A percentile compares a stretch with the other conserved stretches of the same genome.
Evolutionary conservation across 805 yeast genomes (phyloP).

Genomic region (Zygosaccharomyces bisporus): DNA sequence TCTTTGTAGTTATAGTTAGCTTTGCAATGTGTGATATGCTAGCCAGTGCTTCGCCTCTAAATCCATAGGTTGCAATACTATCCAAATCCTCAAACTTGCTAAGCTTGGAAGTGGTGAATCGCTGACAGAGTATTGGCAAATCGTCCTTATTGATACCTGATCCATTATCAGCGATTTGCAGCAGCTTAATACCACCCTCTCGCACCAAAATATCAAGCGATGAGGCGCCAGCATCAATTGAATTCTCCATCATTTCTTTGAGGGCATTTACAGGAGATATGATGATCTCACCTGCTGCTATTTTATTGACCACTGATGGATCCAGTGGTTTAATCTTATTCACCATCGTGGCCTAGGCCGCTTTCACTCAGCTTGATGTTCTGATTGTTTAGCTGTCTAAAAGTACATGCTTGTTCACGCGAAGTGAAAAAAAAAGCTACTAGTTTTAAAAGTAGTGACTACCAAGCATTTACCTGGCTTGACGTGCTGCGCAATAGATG

Average conservation of each 20-base stretch:
- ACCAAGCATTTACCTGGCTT: too few species aligned
- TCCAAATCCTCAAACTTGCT: conserved; percentile 68
- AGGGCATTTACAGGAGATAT: conserved; percentile 91
- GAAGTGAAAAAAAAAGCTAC: too few species aligned
- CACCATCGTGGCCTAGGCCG: conserved; percentile 14
- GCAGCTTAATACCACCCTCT: conserved; percentile 85
- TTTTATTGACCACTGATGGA: conserved; percentile 71
- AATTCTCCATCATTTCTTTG: conserved; percentile 88
- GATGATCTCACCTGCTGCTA: conserved; percentile 97
- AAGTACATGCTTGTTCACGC: not conserved
- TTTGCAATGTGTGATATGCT: conserved; percentile 88
- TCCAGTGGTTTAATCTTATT: conserved; percentile 48
- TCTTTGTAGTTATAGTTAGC: conserved; percentile 74
- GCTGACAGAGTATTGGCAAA: conserved; percentile 72
- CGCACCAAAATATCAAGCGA: conserved; percentile 74
- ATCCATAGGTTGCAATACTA: conserved; percentile 77
- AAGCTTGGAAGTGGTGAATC: conserved; percentile 91
- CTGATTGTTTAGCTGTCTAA: too few species aligned
- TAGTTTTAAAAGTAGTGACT: too few species aligned
- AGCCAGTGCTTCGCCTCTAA: conserved; percentile 95
- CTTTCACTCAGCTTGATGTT: not conserved
- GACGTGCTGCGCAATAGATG: too few species aligned
- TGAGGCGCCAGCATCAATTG: conserved; percentile 80
- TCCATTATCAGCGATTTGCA: conserved; percentile 90
- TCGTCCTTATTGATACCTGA: conserved; percentile 73